Evolutionary conservation across 805 yeast genomes (phyloP).

Genomic region (Cyberlindnera nakhonratchasimensis): DNA sequence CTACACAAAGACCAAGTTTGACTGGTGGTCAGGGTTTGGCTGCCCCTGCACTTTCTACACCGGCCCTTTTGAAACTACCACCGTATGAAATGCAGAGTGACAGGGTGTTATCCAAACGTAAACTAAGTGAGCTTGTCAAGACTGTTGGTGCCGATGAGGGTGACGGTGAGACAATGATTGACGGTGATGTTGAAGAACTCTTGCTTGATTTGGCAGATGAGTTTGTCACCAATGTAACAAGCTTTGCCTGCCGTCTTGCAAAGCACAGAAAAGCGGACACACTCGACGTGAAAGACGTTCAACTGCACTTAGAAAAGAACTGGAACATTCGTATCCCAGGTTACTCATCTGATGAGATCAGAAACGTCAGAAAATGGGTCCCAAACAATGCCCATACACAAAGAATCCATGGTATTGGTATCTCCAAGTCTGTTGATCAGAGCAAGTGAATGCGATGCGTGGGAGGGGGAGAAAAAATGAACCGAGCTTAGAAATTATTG

Average conservation of each 20-base stretch:
- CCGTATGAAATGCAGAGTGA: constrained; percentile 79
- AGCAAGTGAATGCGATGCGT: constrained; percentile 20
- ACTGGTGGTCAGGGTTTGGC: constrained; percentile 79
- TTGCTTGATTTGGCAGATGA: constrained; percentile 93
- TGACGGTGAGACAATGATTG: constrained; percentile 84
- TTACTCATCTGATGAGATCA: constrained; percentile 83
- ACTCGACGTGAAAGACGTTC: constrained; percentile 85
- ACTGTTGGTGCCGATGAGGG: constrained; percentile 84
- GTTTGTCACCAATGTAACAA: constrained; percentile 84
- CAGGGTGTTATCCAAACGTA: constrained; percentile 83
- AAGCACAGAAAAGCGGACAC: constrained; percentile 89
- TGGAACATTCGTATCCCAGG: constrained; percentile 97
- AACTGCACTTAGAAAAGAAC: constrained; percentile 84
- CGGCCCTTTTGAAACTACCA: constrained; percentile 72
- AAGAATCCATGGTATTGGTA: constrained; percentile 61
- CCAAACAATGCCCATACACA: constrained; percentile 62
- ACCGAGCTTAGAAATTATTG: background rate
- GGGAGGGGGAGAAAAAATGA: background rate
- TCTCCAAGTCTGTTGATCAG: constrained; percentile 52
- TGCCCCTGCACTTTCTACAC: constrained; percentile 69
- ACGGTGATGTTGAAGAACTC: constrained; percentile 93
- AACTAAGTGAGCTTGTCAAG: constrained; percentile 80
- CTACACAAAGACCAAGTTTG: constrained; percentile 76
- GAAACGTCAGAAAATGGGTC: constrained; percentile 70
- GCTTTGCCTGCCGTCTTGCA: constrained; percentile 92